phyloP scores from a whole-genome alignment of 306 rosid genomes.

The Pterocarpus santalinus region DNA sequence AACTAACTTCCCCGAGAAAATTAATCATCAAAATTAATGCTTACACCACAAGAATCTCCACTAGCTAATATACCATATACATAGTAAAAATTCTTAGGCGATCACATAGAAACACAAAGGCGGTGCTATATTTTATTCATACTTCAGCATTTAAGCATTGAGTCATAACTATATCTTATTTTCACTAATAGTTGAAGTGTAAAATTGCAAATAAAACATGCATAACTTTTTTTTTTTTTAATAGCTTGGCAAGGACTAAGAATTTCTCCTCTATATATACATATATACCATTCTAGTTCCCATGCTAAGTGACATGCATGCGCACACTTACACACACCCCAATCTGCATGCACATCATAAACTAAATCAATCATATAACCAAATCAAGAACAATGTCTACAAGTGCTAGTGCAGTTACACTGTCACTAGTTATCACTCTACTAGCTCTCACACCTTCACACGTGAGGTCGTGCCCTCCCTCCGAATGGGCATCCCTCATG shows the following conservation, averaged over 20 bases:
- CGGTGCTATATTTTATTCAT: too few species aligned
- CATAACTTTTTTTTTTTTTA: too few species aligned
- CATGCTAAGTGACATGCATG: conserved; percentile 6
- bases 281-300: not conserved
- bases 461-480: conserved; percentile 60
- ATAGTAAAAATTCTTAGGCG: too few species aligned
- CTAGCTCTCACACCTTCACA: conserved; percentile 2
- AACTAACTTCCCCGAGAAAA: conserved; percentile 37
- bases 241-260: too few species aligned
- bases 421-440: conserved; percentile 8
- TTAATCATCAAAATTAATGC: not conserved
- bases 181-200: too few species aligned
- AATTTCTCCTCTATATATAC: not conserved
- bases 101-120: too few species aligned
- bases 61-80: too few species aligned
- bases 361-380: not conserved
- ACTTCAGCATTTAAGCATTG: too few species aligned
- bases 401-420: not conserved
- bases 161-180: too few species aligned
- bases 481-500: conserved; percentile 75
- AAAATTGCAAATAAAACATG: too few species aligned
- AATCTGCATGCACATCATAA: too few species aligned
- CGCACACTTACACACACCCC: not conserved
- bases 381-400: not conserved
- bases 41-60: conserved; percentile 4